Evolutionary conservation across 108 stramenopile species (phyloP).

Genomic region (Seminavis robusta): DNA sequence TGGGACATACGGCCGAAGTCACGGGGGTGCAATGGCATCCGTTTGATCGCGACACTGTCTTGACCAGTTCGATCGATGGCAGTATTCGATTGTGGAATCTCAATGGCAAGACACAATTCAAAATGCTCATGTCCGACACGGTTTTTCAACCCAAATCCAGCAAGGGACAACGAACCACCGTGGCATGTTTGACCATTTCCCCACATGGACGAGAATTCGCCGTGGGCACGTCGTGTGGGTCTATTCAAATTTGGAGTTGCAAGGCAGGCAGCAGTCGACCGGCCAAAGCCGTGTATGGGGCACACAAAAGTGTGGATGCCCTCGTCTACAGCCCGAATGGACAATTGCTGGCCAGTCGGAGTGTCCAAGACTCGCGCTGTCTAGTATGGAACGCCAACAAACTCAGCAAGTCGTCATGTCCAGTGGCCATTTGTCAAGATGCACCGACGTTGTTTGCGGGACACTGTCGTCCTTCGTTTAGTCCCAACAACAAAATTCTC

Average conservation of each 20-base stretch:
- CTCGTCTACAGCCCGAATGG: slow-evolving; percentile 51
- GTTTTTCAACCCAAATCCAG: slow-evolving; percentile 54
- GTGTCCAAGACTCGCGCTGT: slow-evolving; percentile 47
- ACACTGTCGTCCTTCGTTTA: slow-evolving; percentile 53
- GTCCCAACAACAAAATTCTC: slow-evolving; percentile 60
- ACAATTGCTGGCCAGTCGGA: slow-evolving; percentile 49
- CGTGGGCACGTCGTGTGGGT: slow-evolving; percentile 78
- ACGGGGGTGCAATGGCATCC: slow-evolving; percentile 89
- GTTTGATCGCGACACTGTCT: slow-evolving; percentile 63
- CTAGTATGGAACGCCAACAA: slow-evolving; percentile 56
- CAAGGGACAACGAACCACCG: slow-evolving; percentile 55
- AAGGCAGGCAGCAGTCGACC: slow-evolving; percentile 39
- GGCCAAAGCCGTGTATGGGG: slow-evolving; percentile 42
- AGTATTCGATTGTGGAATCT: slow-evolving; percentile 84
- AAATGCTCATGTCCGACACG: slow-evolving; percentile 73
- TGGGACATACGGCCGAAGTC: slow-evolving; percentile 80
- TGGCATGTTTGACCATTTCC: slow-evolving; percentile 47
- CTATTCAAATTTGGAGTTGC: slow-evolving; percentile 77
- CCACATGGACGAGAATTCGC: slow-evolving; percentile 64
- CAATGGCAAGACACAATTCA: slow-evolving; percentile 71
- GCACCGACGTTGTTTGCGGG: slow-evolving; percentile 34
- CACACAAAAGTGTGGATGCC: slow-evolving; percentile 48
- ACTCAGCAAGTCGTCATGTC: slow-evolving; percentile 17
- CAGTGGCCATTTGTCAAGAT: slow-evolving; percentile 36
- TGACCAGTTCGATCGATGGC: slow-evolving; percentile 81